phyloP scores from a whole-genome alignment of 108 stramenopile species.

The Discostella pseudostelligera region DNA sequence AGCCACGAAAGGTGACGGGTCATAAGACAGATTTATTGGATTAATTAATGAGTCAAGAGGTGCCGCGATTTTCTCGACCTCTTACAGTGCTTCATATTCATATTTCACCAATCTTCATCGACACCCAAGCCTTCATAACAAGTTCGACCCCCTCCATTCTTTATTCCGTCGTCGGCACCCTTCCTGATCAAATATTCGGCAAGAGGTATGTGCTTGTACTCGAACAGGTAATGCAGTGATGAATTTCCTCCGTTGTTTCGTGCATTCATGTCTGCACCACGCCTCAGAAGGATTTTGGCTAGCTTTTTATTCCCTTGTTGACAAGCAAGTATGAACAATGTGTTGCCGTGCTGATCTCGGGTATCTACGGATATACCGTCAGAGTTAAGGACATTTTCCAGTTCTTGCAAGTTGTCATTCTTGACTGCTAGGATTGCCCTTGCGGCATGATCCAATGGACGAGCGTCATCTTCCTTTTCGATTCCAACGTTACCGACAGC shows the following conservation, averaged over 20 bases:
- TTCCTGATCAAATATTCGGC: conserved; percentile 78
- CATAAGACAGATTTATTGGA: no score
- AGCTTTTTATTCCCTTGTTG: conserved; percentile 86
- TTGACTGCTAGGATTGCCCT: conserved; percentile 64
- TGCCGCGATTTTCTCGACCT: no score
- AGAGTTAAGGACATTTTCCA: conserved; percentile 47
- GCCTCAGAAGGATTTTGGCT: conserved; percentile 73
- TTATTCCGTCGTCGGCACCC: conserved; percentile 73
- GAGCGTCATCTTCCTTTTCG: conserved; percentile 21
- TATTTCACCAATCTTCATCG: background rate
- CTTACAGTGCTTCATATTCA: no score
- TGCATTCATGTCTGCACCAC: conserved; percentile 76
- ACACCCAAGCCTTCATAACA: conserved; percentile 64
- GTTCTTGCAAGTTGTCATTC: conserved; percentile 52
- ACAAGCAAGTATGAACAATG: conserved; percentile 75
- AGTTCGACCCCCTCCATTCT: conserved; percentile 72
- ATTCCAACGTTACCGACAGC: conserved; percentile 14
- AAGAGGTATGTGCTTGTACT: conserved; percentile 66
- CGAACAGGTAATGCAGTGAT: conserved; percentile 72
- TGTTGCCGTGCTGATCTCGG: conserved; percentile 76
- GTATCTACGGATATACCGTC: conserved; percentile 69
- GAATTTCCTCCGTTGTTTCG: conserved; percentile 80
- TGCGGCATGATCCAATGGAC: conserved; percentile 47
- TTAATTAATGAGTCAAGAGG: no score
- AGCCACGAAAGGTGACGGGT: no score